Evolutionary conservation across 805 yeast genomes (phyloP), one percentile per base, ranked within the genome.

Genomic region (Kazachstania taianensis): DNA sequence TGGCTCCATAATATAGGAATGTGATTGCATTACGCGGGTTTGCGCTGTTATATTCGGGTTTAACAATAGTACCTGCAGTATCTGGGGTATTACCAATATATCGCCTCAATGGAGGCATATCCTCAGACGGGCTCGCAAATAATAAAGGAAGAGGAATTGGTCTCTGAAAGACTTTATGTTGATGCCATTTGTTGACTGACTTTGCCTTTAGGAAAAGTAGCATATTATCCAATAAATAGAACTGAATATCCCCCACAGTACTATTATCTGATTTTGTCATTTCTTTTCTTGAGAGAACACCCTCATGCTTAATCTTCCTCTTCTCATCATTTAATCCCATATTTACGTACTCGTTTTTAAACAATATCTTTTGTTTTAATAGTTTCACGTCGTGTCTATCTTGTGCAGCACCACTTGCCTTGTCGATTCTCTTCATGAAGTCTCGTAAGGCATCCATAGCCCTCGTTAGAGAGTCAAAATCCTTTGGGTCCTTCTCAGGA

Each of bases 321-420:
- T 81, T 75, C 46, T 81, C 94, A 40, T 85, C 85, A 33, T 79
- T 75, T 45, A 92, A 67, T 44, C 84, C 85, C 63, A 92, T 68
- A 53, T 89, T 94, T 46, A 80, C 87, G 50, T 79, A 74, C 49
- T 87, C 96, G 41, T 85, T 86, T 42, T 81, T 70, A 63, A 79
- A 81, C 20, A 85, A 78, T 41, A 92, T 69, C 36, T 84, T 78
- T 57, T 84, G 95, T 50, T 83, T 82, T 54, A 92, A 69, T 33
- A 86, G 78, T 65, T 86, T 81, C 41, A 92, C 71, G 45, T 87
- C 84, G 62, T 86, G 85, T 44, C 96, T 71, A 65, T 89, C 96
- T 26, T 92, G 86, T 20, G 94, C 84, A 47, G 81, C 87, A 62
- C 98, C 98, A 28, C 94, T 78, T 48, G 87, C 96, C 33, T 74